A percentile compares a stretch with the other conserved stretches of the same genome.
phyloP scores from a whole-genome alignment of 129 eudicot species.

The Arctium lappa region DNA sequence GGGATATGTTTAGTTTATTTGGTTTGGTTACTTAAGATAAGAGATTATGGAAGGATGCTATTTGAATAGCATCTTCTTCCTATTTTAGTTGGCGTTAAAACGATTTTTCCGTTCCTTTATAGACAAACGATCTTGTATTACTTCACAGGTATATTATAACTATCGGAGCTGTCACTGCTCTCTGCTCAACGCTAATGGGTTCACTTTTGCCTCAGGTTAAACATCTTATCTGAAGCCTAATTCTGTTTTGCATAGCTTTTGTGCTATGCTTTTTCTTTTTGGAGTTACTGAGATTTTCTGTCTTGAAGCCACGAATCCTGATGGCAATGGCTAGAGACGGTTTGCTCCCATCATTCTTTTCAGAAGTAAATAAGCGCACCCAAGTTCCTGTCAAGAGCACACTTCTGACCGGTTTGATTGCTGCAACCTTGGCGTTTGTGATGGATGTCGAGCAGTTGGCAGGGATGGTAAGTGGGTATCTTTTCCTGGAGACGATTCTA shows the following conservation, averaged over 20 bases:
- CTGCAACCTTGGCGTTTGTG: constrained; percentile 70
- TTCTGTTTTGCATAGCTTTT: neutral
- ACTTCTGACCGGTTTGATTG: constrained; percentile 63
- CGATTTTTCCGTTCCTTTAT: too few relatives aligned
- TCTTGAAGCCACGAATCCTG: constrained; percentile 78
- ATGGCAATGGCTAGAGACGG: constrained; percentile 99
- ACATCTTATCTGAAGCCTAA: neutral
- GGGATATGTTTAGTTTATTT: neutral
- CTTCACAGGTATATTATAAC: constrained; percentile 70
- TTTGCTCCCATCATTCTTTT: constrained; percentile 82
- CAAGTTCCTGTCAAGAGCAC: constrained; percentile 94
- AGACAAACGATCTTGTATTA: neutral
- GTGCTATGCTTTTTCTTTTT: neutral
- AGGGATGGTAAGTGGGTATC: constrained; percentile 73
- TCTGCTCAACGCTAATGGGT: constrained; percentile 88
- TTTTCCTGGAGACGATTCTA: neutral
- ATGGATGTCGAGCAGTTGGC: constrained; percentile 97
- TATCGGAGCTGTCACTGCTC: constrained; percentile 88
- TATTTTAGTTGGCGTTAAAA: too few relatives aligned
- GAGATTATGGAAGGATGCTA: neutral
- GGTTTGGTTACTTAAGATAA: neutral
- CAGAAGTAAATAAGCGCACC: constrained; percentile 64
- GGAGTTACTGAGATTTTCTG: constrained; percentile 6
- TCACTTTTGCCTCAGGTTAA: constrained; percentile 94
- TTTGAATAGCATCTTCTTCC: neutral